These are phyloP conservation scores for Cerioporus squamosus DNA, from an alignment of 1,284 basidiomycete genomes.

Conservation along the genomic window DNA sequence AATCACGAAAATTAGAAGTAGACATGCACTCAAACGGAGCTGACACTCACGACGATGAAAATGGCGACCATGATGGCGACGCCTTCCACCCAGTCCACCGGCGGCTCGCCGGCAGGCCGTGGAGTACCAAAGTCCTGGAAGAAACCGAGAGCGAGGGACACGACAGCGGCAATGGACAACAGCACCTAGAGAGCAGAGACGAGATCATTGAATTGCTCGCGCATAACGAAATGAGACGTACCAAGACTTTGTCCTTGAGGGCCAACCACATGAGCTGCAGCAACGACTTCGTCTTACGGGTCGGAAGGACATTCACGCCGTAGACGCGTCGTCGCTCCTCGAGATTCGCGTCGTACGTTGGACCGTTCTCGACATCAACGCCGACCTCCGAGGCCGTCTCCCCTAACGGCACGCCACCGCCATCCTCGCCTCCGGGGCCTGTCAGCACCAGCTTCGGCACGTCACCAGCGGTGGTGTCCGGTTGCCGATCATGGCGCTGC, in stretches of 20 bases:
- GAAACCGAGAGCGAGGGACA: conserved; percentile 93
- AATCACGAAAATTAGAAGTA: background rate
- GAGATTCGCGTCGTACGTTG: conserved; percentile 57
- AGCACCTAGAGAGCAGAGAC: conserved; percentile 61
- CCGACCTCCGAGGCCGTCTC: conserved; percentile 27
- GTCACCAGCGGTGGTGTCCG: conserved; percentile 17
- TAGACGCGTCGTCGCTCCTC: conserved; percentile 77
- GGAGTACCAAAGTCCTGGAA: conserved; percentile 90
- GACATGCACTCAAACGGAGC: background rate
- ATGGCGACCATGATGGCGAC: conserved; percentile 95
- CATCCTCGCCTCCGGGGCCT: conserved; percentile 40
- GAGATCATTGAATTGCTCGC: background rate
- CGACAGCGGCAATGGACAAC: conserved; percentile 87
- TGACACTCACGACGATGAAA: conserved; percentile 70
- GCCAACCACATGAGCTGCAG: conserved; percentile 92
- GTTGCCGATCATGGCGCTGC: conserved; percentile 43
- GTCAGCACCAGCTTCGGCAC: conserved; percentile 50
- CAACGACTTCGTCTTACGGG: conserved; percentile 79
- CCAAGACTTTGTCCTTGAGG: conserved; percentile 94
- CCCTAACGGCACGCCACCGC: conserved; percentile 20
- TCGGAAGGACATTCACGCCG: conserved; percentile 85
- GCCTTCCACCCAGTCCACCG: conserved; percentile 97
- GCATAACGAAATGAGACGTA: conserved; percentile 42
- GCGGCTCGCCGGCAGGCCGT: conserved; percentile 60
- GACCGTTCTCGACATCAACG: conserved; percentile 33